phyloP scores from a whole-genome alignment of 257 asterid species.

The Craterostigma plantagineum region DNA sequence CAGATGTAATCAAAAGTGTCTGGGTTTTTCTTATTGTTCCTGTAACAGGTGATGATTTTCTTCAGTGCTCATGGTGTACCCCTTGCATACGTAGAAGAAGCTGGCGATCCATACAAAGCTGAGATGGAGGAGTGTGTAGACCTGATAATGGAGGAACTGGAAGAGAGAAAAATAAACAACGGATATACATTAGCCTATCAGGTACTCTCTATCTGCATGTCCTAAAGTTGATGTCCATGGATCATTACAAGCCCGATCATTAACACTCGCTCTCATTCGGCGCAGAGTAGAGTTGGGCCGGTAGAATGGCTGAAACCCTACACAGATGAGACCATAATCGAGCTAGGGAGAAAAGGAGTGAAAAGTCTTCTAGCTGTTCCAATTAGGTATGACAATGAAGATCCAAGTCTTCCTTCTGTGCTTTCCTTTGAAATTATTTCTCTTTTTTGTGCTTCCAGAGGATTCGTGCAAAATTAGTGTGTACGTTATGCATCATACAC shows the following conservation, averaged over 20 bases:
- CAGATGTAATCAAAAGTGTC: not conserved
- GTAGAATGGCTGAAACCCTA: conserved; percentile 98
- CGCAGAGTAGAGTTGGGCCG: conserved; percentile 99
- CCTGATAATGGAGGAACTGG: conserved; percentile 93
- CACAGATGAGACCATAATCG: conserved; percentile 87
- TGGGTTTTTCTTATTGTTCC: conserved; percentile 8
- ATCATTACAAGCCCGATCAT: not conserved
- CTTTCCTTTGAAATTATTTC: no score
- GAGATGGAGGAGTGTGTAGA: conserved; percentile 99
- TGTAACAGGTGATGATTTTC: conserved; percentile 82
- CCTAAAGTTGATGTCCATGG: not conserved
- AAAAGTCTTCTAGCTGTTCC: conserved; percentile 97
- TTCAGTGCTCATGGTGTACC: conserved; percentile 99
- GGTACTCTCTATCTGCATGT: conserved; percentile 26
- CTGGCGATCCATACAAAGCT: conserved; percentile 99
- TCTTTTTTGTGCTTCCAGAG: no score
- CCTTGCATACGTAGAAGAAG: conserved; percentile 96
- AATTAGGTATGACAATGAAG: conserved; percentile 38
- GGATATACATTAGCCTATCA: conserved; percentile 92
- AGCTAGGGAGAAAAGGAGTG: conserved; percentile 83
- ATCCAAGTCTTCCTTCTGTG: no score
- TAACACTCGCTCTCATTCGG: conserved; percentile 9
- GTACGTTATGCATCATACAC: not conserved
- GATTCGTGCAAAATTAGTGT: conserved; percentile 3
- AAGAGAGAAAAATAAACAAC: conserved; percentile 45